Percentiles rank a stretch among this genome's conserved stretches.
These are phyloP conservation scores for Metarhizium humberi DNA, from an alignment of 2,329 filamentous ascomycete genomes.

Conservation along the genomic window DNA sequence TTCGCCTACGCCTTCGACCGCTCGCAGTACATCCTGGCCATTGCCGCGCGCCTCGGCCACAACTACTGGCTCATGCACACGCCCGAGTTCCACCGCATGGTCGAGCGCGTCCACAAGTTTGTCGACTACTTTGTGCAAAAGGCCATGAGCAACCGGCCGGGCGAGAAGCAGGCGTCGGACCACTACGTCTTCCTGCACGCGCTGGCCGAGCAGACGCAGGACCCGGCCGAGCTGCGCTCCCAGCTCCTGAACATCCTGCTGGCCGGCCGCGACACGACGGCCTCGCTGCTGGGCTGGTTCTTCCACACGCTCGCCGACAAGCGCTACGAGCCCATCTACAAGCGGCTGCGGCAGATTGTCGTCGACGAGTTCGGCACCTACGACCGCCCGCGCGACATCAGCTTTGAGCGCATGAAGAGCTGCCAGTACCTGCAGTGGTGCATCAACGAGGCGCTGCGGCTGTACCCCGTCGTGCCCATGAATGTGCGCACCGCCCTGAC, in stretches of 20 bases:
- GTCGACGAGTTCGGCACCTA: constrained; percentile 41
- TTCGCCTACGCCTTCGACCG: constrained; percentile 20
- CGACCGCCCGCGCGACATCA: constrained; percentile 14
- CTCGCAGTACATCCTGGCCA: constrained; percentile 33
- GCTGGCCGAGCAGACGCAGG: constrained; percentile 22
- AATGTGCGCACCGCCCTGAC: constrained; percentile 13
- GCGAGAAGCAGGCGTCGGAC: constrained; percentile 8
- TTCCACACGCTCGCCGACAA: constrained; percentile 30
- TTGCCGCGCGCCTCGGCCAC: constrained; percentile 40
- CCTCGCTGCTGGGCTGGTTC: constrained; percentile 37
- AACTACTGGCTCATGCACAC: constrained; percentile 38
- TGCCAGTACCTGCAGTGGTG: constrained; percentile 17
- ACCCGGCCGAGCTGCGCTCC: constrained; percentile 16
- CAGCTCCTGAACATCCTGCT: constrained; percentile 31
- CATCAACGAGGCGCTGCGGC: constrained; percentile 13
- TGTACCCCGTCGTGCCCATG: constrained; percentile 15
- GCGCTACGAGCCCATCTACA: constrained; percentile 26
- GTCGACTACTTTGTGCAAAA: constrained; percentile 56
- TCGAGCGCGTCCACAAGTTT: constrained; percentile 57
- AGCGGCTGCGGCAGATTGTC: constrained; percentile 31
- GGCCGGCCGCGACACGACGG: constrained; percentile 45
- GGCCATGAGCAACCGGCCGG: constrained; percentile 31
- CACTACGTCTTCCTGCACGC: constrained; percentile 23
- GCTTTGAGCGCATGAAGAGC: constrained; percentile 14
- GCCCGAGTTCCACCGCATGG: constrained; percentile 53